phyloP scores from a whole-genome alignment of 2,329 filamentous ascomycete species.

The Erysiphe pulchra region DNA sequence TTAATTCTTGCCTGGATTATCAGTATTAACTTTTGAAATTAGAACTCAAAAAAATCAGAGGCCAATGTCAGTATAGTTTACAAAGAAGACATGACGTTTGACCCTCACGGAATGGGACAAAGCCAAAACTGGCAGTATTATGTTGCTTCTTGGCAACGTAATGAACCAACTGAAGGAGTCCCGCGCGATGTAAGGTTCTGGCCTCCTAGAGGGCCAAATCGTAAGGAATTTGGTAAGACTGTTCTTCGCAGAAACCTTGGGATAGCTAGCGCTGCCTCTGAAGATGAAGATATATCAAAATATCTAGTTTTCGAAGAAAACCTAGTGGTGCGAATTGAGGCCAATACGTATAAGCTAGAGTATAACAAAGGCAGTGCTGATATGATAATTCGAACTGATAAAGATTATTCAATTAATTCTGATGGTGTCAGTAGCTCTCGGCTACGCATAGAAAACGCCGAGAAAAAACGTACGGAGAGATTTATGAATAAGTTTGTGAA shows the following conservation, averaged over 20 bases:
- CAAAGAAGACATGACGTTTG: constrained; percentile 50
- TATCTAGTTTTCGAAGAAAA: constrained; percentile 38
- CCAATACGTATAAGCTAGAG: constrained; percentile 57
- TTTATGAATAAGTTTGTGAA: constrained; percentile 26
- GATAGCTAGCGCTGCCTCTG: constrained; percentile 30
- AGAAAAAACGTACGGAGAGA: constrained; percentile 16
- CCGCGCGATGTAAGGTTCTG: constrained; percentile 23
- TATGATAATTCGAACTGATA: constrained; percentile 14
- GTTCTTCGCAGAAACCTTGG: constrained; percentile 49
- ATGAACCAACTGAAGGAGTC: constrained; percentile 69
- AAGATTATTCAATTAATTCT: constrained; percentile 13
- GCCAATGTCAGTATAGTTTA: constrained; percentile 48
- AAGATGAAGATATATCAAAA: constrained; percentile 34
- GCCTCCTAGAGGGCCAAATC: neutral
- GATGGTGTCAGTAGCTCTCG: constrained; percentile 9
- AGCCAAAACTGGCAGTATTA: constrained; percentile 84
- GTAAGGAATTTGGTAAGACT: constrained; percentile 12
- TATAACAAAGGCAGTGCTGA: constrained; percentile 47
- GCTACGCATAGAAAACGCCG: constrained; percentile 13
- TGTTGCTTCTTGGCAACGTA: constrained; percentile 69
- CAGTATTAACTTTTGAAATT: constrained; percentile 1
- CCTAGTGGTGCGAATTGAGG: constrained; percentile 45
- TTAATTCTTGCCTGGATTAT: neutral
- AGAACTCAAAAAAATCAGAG: constrained; percentile 41
- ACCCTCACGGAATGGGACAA: constrained; percentile 66